phyloP scores from a whole-genome alignment of 2,329 filamentous ascomycete species.

The Albifimbria verrucaria region DNA sequence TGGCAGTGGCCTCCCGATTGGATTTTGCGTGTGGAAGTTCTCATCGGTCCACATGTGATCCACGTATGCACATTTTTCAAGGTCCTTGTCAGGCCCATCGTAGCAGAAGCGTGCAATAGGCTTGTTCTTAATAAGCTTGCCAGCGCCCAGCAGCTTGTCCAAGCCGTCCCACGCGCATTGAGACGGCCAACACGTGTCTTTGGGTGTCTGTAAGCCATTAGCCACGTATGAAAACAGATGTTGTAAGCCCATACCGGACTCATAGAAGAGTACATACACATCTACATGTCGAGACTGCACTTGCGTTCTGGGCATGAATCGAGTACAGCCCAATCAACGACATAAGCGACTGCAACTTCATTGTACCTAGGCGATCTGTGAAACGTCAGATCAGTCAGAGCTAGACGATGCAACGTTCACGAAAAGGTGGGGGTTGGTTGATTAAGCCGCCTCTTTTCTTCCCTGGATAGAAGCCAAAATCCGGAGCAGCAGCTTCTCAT shows the following conservation, averaged over 20 bases:
- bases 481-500: not conserved
- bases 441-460: not conserved
- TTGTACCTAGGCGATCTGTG: not conserved
- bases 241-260: not conserved
- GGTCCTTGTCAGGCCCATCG: slow-evolving; percentile 14
- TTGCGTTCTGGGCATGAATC: not conserved
- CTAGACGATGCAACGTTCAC: not conserved
- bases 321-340: not conserved
- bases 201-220: not conserved
- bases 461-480: not conserved
- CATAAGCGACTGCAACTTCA: not conserved
- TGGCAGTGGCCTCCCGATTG: slow-evolving; percentile 20
- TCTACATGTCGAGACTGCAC: not conserved
- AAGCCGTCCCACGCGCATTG: not conserved
- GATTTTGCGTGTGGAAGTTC: slow-evolving; percentile 19
- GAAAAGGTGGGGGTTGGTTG: not conserved
- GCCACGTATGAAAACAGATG: not conserved
- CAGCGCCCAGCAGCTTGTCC: slow-evolving; percentile 2
- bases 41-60: slow-evolving; percentile 20
- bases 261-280: not conserved
- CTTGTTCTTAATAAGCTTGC: slow-evolving; percentile 17
- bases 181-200: slow-evolving; percentile 1
- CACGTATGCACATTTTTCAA: slow-evolving; percentile 15
- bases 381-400: not conserved
- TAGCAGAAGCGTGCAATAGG: slow-evolving; percentile 24